Conservation (phyloP, 768 basidiomycete species). For the Heimioporus sp. region DNA sequence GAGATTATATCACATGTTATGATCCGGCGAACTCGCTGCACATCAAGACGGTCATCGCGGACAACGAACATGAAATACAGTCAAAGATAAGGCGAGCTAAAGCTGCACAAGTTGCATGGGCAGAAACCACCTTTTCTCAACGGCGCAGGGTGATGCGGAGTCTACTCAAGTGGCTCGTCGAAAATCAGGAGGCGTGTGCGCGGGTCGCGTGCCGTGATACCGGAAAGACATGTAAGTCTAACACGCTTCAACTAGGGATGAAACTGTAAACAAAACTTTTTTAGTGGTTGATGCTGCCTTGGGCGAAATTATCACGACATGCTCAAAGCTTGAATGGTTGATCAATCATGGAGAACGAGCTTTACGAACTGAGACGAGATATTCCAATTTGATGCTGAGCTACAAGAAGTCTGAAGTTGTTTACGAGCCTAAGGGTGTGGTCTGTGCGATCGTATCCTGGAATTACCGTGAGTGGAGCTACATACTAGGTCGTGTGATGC, state of each 20-base stretch:
- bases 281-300: conserved; percentile 90
- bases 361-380: conserved; percentile 70
- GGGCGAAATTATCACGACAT: conserved; percentile 93
- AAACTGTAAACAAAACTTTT: conserved; percentile 2
- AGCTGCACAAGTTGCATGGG: conserved; percentile 72
- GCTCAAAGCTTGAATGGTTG: conserved; percentile 92
- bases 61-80: conserved; percentile 67
- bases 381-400: conserved; percentile 60
- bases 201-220: conserved; percentile 90
- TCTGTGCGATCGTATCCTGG: conserved; percentile 93
- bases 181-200: conserved; percentile 85
- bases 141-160: conserved; percentile 83
- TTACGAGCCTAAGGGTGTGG: conserved; percentile 91
- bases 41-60: conserved; percentile 73
- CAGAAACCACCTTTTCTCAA: conserved; percentile 69
- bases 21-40: conserved; percentile 90
- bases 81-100: conserved; percentile 67
- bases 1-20: conserved; percentile 83
- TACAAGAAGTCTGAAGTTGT: conserved; percentile 79
- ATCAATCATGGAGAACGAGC: conserved; percentile 80
- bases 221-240: conserved; percentile 83
- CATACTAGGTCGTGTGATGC: not conserved
- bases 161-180: conserved; percentile 88
- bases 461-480: conserved; percentile 71
- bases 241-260: not conserved